Conservation (phyloP, 805 yeast genomes). For the Torulaspora gathmanii region DNA sequence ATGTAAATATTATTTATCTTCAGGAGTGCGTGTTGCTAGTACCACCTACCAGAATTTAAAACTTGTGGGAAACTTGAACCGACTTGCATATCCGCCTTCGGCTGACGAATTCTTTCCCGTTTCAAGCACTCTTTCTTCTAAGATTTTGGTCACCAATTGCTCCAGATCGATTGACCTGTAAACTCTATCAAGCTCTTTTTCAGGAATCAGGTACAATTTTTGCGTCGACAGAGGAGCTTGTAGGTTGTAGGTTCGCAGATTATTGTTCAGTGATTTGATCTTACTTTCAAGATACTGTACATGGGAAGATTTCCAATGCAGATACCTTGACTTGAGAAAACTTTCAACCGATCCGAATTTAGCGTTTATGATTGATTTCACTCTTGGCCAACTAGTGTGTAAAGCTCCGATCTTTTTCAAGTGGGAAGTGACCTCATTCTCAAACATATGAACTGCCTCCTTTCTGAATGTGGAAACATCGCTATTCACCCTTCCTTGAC, state of each 20-base stretch:
- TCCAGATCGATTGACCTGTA: conserved; percentile 34
- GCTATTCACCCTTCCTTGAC: conserved; percentile 52
- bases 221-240: conserved; percentile 63
- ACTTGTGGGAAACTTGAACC: background rate
- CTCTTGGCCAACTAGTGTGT: conserved; percentile 9
- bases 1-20: background rate
- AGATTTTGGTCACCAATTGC: conserved; percentile 9
- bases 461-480: conserved; percentile 47
- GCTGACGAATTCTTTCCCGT: background rate
- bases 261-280: conserved; percentile 43
- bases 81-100: background rate
- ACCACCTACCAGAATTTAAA: background rate
- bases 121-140: background rate
- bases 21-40: background rate
- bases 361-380: conserved; percentile 11
- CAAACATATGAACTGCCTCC: conserved; percentile 39
- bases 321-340: conserved; percentile 17
- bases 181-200: conserved; percentile 42
- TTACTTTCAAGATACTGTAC: conserved; percentile 33
- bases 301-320: conserved; percentile 40
- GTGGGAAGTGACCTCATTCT: conserved; percentile 30
- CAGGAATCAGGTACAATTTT: conserved; percentile 45
- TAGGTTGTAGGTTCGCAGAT: conserved; percentile 53
- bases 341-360: conserved; percentile 18
- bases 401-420: conserved; percentile 4